Conservation (phyloP, 352 stramenopile genomes). For the Phytophthora melonis region DNA sequence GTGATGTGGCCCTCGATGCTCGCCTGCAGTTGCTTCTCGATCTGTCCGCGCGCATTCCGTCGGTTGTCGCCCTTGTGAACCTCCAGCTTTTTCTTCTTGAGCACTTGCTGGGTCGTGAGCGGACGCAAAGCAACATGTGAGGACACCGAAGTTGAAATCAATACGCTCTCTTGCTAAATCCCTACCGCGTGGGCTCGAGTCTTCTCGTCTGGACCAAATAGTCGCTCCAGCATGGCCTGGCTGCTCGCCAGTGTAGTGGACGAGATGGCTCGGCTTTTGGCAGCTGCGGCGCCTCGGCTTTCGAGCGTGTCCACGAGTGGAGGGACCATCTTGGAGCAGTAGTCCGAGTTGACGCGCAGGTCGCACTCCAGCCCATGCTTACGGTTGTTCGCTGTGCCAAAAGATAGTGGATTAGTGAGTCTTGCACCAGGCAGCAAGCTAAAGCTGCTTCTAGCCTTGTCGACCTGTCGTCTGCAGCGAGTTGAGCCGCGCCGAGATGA, state of each 20-base stretch:
- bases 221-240: slow-evolving; percentile 78
- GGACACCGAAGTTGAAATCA: not conserved
- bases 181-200: slow-evolving; percentile 56
- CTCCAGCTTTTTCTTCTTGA: slow-evolving; percentile 87
- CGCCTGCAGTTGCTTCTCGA: slow-evolving; percentile 90
- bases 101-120: slow-evolving; percentile 56
- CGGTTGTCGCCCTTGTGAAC: slow-evolving; percentile 78
- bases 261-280: slow-evolving; percentile 52
- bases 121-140: not conserved
- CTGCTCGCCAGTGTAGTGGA: slow-evolving; percentile 60
- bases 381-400: slow-evolving; percentile 58
- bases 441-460: not conserved
- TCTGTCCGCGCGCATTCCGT: slow-evolving; percentile 74
- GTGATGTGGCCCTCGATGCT: slow-evolving; percentile 91
- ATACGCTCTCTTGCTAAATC: not conserved
- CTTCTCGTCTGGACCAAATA: slow-evolving; percentile 83
- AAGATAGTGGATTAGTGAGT: not conserved
- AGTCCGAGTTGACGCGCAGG: slow-evolving; percentile 73
- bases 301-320: slow-evolving; percentile 75
- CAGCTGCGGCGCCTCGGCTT: slow-evolving; percentile 47
- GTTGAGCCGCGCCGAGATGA: slow-evolving; percentile 74
- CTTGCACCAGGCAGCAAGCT: not conserved
- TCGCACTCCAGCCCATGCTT: slow-evolving; percentile 82
- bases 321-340: slow-evolving; percentile 77
- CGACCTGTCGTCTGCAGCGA: slow-evolving; percentile 71